phyloP scores from a whole-genome alignment of 2,329 filamentous ascomycete genomes.

The Pseudogymnoascus sp. region DNA sequence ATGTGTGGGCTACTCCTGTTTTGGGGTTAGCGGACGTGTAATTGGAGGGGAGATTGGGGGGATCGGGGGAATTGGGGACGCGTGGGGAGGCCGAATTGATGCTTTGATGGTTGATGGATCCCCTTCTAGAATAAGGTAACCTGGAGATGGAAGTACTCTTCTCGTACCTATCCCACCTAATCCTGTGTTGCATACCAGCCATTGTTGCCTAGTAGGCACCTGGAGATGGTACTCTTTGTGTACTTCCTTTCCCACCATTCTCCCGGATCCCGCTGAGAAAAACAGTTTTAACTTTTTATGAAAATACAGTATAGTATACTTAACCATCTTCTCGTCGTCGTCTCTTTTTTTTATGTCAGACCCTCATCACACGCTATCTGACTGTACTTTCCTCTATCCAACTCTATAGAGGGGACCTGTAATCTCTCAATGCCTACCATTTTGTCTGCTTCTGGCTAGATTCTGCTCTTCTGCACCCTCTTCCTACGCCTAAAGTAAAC shows the following conservation, averaged over 20 bases:
- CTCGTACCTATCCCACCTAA: not conserved
- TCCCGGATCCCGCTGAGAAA: not conserved
- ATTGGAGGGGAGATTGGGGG: not conserved
- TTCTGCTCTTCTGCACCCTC: not conserved
- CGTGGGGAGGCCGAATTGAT: not conserved
- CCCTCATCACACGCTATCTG: not conserved
- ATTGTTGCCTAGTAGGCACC: not conserved
- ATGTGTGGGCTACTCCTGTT: not conserved
- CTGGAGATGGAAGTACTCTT: not conserved
- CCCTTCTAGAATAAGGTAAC: not conserved
- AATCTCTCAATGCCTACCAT: not conserved
- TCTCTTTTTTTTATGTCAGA: not conserved
- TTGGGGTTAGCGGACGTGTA: not conserved
- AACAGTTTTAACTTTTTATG: conserved; percentile 1
- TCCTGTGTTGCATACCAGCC: not conserved
- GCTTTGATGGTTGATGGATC: not conserved
- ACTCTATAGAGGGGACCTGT: conserved; percentile 1
- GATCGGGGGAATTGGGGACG: not conserved
- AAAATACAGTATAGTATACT: not conserved
- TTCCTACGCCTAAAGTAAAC: not conserved
- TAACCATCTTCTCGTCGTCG: not conserved
- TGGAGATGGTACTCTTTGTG: not conserved
- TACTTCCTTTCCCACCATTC: not conserved
- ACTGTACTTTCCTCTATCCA: not conserved
- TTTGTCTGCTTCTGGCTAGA: not conserved